These are phyloP conservation scores for Apiotrichum domesticum DNA, from an alignment of 1,284 basidiomycete genomes.

Conservation along the genomic window DNA sequence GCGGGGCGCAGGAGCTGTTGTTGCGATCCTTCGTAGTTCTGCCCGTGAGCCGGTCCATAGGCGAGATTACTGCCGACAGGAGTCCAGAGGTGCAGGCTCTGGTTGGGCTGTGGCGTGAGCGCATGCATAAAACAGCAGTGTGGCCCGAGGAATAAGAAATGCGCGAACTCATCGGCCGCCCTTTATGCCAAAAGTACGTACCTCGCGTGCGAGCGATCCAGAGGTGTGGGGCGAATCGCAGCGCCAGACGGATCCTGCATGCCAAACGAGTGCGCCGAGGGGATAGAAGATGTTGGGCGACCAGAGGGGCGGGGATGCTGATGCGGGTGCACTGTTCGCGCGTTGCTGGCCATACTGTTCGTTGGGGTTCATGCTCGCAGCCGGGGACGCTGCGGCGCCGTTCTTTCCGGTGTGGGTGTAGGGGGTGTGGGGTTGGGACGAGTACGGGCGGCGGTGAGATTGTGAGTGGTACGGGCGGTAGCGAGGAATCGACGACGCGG, in stretches of 20 bases:
- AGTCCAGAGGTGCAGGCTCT: constrained; percentile 36
- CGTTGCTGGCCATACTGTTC: background rate
- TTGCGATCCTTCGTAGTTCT: no score
- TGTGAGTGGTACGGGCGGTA: background rate
- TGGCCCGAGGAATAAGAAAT: no score
- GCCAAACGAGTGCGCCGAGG: constrained; percentile 29
- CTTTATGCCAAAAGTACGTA: background rate
- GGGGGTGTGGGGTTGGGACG: background rate
- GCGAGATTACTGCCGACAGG: constrained; percentile 18
- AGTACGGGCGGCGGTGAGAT: background rate
- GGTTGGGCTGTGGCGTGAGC: constrained; percentile 22
- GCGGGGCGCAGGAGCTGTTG: background rate
- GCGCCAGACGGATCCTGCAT: constrained; percentile 33
- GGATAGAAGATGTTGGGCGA: constrained; percentile 21
- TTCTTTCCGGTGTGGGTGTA: no score
- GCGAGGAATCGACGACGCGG: background rate
- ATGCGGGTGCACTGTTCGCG: background rate
- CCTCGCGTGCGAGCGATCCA: constrained; percentile 14
- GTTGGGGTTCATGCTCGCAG: background rate
- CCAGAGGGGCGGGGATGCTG: constrained; percentile 16
- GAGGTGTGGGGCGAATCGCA: constrained; percentile 33
- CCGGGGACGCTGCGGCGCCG: background rate
- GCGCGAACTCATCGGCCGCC: no score
- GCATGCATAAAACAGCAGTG: no score
- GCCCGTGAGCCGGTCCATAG: background rate